A percentile compares a stretch with the other conserved stretches of the same genome.
Evolutionary conservation across 2,329 filamentous ascomycete genomes (phyloP).

Genomic region (Lachnellula subtilissima): DNA sequence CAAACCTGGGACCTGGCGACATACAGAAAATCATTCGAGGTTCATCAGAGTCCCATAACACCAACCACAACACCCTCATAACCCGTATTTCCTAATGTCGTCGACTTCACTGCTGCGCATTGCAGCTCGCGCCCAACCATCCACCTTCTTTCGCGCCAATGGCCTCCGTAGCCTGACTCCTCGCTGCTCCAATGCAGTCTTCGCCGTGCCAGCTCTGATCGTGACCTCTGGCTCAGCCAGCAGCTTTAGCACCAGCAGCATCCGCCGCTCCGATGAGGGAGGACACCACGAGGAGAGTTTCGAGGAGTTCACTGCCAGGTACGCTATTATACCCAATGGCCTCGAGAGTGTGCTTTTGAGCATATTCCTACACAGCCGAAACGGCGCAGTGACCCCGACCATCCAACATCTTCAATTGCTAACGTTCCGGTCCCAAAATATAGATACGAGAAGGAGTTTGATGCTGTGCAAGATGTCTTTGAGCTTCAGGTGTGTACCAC

Average conservation of each 20-base stretch:
- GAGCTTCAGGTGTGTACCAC: slow-evolving; percentile 81
- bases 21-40: neutral
- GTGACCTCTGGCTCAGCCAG: slow-evolving; percentile 45
- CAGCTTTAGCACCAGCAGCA: slow-evolving; percentile 58
- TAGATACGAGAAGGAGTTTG: slow-evolving; percentile 99
- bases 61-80: slow-evolving; percentile 14
- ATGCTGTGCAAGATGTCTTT: slow-evolving; percentile 95
- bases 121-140: slow-evolving; percentile 60
- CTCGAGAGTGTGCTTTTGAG: slow-evolving; percentile 14
- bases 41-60: slow-evolving; percentile 9
- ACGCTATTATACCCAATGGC: slow-evolving; percentile 35
- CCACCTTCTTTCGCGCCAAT: slow-evolving; percentile 59
- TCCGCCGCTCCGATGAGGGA: slow-evolving; percentile 47
- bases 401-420: slow-evolving; percentile 34
- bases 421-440: slow-evolving; percentile 31
- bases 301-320: slow-evolving; percentile 98
- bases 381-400: slow-evolving; percentile 10
- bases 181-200: slow-evolving; percentile 51
- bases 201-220: slow-evolving; percentile 45
- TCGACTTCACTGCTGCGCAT: slow-evolving; percentile 65
- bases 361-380: slow-evolving; percentile 20
- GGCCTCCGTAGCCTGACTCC: slow-evolving; percentile 52
- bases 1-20: neutral
- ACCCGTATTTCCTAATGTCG: slow-evolving; percentile 48
- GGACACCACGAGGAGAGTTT: slow-evolving; percentile 86